Evolutionary conservation across 2,329 filamentous ascomycete species (phyloP).

Genomic region (Lachnellula occidentalis): DNA sequence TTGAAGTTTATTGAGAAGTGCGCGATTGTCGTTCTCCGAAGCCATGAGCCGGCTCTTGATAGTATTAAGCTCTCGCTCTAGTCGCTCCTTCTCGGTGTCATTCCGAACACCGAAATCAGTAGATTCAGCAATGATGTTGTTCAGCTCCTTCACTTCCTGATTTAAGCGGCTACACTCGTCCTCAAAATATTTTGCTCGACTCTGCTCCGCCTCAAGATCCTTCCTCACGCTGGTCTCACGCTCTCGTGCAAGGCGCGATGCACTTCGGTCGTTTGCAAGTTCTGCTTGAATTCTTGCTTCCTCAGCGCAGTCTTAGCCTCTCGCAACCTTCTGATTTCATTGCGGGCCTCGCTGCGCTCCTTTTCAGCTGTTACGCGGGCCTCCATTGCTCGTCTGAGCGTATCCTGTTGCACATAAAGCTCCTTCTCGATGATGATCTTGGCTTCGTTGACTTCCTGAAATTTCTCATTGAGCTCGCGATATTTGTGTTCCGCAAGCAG

Average conservation of each 20-base stretch:
- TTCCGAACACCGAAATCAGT: constrained; percentile 85
- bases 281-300: constrained; percentile 81
- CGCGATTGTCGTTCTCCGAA: constrained; percentile 93
- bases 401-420: constrained; percentile 91
- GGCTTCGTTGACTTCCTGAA: constrained; percentile 78
- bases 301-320: constrained; percentile 81
- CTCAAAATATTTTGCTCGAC: constrained; percentile 73
- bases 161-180: constrained; percentile 71
- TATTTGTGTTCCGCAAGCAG: constrained; percentile 87
- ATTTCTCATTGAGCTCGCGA: constrained; percentile 76
- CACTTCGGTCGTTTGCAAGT: constrained; percentile 69
- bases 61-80: constrained; percentile 86
- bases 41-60: constrained; percentile 84
- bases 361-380: constrained; percentile 73
- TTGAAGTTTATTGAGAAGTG: constrained; percentile 93
- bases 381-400: constrained; percentile 78
- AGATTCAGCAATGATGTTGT: constrained; percentile 80
- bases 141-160: constrained; percentile 76
- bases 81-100: constrained; percentile 88
- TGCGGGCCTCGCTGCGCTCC: constrained; percentile 83
- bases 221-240: constrained; percentile 70
- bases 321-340: constrained; percentile 75
- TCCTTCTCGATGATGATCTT: constrained; percentile 99
- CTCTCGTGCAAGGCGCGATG: constrained; percentile 73
- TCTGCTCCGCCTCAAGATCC: constrained; percentile 75